A percentile compares a stretch with the other conserved stretches of the same genome.
Conservation (phyloP, 1,284 basidiomycete genomes). For the Phenoliferia sp. region DNA sequence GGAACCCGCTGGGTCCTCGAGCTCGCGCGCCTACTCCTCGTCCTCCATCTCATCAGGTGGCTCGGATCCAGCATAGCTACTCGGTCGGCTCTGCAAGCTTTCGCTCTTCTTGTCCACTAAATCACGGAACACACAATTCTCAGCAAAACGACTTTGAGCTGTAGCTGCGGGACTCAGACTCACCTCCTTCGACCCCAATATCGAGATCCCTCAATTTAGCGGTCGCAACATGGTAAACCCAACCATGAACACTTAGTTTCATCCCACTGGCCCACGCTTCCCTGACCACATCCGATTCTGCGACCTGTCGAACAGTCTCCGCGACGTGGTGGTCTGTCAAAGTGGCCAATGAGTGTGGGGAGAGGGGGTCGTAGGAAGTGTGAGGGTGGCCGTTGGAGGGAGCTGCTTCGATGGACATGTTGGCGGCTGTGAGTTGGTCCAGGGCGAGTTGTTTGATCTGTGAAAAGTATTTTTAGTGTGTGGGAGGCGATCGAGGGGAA, state of each 20-base stretch:
- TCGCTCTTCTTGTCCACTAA: no score
- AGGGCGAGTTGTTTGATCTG: constrained; percentile 25
- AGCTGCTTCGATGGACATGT: not conserved
- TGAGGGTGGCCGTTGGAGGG: constrained; percentile 1
- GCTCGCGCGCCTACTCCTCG: not conserved
- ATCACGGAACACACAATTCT: no score
- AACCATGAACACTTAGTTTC: constrained; percentile 68
- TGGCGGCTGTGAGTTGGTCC: constrained; percentile 5
- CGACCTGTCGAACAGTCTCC: constrained; percentile 66
- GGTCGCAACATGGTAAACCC: constrained; percentile 70
- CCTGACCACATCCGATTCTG: constrained; percentile 57
- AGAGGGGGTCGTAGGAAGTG: constrained; percentile 37
- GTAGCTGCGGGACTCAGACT: no score
- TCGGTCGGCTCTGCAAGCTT: not conserved
- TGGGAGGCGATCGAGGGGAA: no score
- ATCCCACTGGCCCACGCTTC: constrained; percentile 60
- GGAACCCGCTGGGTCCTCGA: not conserved
- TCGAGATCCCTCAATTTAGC: constrained; percentile 67
- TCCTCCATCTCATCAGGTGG: not conserved
- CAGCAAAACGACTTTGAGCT: no score
- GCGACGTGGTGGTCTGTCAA: constrained; percentile 72
- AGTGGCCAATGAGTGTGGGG: constrained; percentile 41
- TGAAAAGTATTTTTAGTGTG: not conserved
- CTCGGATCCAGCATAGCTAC: not conserved
- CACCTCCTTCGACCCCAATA: constrained; percentile 41